Evolutionary conservation across 495 filamentous ascomycete species (phyloP).

Genomic region (Bombardia bombarda): DNA sequence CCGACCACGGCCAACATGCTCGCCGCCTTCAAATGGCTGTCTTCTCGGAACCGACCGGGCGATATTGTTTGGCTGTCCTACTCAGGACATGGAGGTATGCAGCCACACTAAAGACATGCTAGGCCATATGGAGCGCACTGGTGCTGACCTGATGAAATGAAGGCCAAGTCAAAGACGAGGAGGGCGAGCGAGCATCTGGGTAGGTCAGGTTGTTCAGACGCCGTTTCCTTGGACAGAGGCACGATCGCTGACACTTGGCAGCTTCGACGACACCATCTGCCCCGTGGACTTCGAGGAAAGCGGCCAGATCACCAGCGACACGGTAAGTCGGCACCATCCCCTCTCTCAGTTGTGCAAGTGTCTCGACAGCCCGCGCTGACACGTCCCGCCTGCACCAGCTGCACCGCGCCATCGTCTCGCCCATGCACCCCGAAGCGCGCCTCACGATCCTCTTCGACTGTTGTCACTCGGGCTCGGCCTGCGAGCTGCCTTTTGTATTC

Average conservation of each 20-base stretch:
- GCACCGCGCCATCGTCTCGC: conserved; percentile 45
- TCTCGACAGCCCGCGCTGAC: too few species aligned
- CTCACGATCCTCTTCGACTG: conserved; percentile 55
- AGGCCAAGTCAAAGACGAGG: conserved; percentile 38
- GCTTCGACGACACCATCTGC: conserved; percentile 50
- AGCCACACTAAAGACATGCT: not conserved
- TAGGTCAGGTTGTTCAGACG: conserved; percentile 18
- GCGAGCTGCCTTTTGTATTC: conserved; percentile 53
- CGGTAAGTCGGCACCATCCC: conserved; percentile 12
- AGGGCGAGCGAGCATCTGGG: conserved; percentile 39
- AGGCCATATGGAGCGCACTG: not conserved
- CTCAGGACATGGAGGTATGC: conserved; percentile 48
- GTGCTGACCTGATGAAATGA: not conserved
- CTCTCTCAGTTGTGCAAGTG: too few species aligned
- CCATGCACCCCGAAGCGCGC: conserved; percentile 40
- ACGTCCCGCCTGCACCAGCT: conserved; percentile 25
- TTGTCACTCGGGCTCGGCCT: conserved; percentile 54
- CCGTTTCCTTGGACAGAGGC: too few species aligned
- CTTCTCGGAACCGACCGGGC: conserved; percentile 39
- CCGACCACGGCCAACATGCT: conserved; percentile 50
- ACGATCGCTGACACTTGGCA: conserved; percentile 20
- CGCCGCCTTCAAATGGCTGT: conserved; percentile 49
- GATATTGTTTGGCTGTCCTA: conserved; percentile 49
- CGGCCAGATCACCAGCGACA: conserved; percentile 46
- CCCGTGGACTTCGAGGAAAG: conserved; percentile 44